phyloP scores from a whole-genome alignment of 2,329 filamentous ascomycete species.

The Colletotrichum theobromicola region DNA sequence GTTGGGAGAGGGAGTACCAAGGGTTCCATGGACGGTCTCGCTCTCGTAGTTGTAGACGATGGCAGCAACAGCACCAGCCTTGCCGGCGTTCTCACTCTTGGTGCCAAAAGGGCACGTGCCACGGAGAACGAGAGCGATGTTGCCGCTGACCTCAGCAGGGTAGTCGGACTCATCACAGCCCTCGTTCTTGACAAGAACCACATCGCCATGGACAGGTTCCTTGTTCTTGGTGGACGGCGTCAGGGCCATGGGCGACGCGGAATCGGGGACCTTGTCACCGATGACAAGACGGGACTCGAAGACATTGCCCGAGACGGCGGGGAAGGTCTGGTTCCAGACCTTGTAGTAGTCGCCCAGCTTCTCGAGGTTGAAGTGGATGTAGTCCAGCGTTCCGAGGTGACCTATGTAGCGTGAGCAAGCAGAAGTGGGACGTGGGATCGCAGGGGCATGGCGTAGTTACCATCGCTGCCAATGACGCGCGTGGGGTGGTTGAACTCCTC shows the following conservation, averaged over 20 bases:
- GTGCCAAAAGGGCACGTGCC: constrained; percentile 74
- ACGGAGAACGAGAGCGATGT: constrained; percentile 73
- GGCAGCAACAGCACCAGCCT: constrained; percentile 72
- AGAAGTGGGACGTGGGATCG: background rate
- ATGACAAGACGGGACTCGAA: constrained; percentile 63
- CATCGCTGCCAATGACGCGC: constrained; percentile 71
- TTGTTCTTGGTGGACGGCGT: constrained; percentile 68
- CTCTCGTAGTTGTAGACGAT: constrained; percentile 77
- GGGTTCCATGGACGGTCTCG: constrained; percentile 68
- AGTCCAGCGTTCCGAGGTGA: constrained; percentile 68
- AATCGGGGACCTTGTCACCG: constrained; percentile 53
- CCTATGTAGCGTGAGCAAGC: constrained; percentile 44
- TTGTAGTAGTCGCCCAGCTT: constrained; percentile 65
- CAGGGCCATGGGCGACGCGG: constrained; percentile 64
- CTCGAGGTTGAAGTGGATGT: constrained; percentile 62
- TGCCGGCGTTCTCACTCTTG: constrained; percentile 72
- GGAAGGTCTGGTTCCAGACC: constrained; percentile 67
- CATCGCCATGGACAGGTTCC: constrained; percentile 62
- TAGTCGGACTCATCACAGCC: constrained; percentile 72
- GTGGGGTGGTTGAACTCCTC: constrained; percentile 72
- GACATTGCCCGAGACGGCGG: constrained; percentile 65
- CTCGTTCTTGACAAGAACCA: constrained; percentile 65
- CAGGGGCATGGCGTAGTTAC: constrained; percentile 39
- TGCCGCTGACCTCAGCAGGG: constrained; percentile 60
- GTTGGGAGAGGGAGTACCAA: constrained; percentile 63